Evolutionary conservation across 2,329 filamentous ascomycete genomes (phyloP).

Genomic region (Exophiala sp.): DNA sequence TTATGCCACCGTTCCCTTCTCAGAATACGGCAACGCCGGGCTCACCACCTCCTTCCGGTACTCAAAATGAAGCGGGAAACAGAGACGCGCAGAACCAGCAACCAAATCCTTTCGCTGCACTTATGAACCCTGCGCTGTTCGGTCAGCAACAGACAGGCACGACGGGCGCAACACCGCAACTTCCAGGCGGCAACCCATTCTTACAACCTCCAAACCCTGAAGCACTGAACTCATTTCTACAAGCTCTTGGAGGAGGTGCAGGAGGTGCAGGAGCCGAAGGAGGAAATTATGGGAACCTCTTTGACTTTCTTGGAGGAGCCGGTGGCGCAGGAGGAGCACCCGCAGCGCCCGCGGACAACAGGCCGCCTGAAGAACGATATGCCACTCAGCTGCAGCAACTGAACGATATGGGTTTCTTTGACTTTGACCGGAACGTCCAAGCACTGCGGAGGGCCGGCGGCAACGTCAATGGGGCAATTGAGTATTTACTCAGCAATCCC

Average conservation of each 20-base stretch:
- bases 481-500: conserved; percentile 29
- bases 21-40: conserved; percentile 3
- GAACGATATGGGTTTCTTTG: conserved; percentile 98
- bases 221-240: conserved; percentile 56
- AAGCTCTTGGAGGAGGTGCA: conserved; percentile 45
- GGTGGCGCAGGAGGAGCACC: conserved; percentile 32
- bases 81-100: conserved; percentile 28
- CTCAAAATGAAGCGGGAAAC: neutral
- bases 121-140: conserved; percentile 54
- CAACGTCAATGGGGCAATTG: conserved; percentile 75
- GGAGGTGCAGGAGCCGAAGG: conserved; percentile 32
- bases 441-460: conserved; percentile 85
- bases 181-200: conserved; percentile 47
- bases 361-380: conserved; percentile 91
- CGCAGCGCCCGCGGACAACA: conserved; percentile 67
- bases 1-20: conserved; percentile 37
- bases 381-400: conserved; percentile 85
- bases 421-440: conserved; percentile 89
- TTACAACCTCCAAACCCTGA: conserved; percentile 54
- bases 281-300: conserved; percentile 23
- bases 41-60: neutral
- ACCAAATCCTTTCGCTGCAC: conserved; percentile 64
- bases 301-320: conserved; percentile 34
- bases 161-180: conserved; percentile 26
- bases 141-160: conserved; percentile 28